These are phyloP conservation scores for Calonectria leucothoes DNA, from an alignment of 2,329 filamentous ascomycete genomes.

Conservation along the genomic window DNA sequence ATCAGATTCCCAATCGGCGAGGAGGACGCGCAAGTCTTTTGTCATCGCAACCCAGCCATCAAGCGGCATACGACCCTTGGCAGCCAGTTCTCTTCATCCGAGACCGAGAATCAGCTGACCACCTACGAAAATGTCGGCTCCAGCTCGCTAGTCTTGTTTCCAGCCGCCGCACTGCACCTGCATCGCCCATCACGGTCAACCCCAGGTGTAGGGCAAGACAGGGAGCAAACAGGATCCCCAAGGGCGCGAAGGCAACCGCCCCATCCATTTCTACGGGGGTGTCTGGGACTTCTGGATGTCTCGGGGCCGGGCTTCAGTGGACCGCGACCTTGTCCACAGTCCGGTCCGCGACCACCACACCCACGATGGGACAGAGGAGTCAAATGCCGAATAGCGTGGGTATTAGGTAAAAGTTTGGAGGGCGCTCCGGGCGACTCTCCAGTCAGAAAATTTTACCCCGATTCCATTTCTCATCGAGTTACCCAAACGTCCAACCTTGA, in stretches of 20 bases:
- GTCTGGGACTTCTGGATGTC: slow-evolving; percentile 7
- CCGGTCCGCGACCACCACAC: slow-evolving; percentile 18
- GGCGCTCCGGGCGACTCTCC: slow-evolving; percentile 41
- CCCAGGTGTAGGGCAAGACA: background rate
- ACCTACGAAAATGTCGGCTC: background rate
- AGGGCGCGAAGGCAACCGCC: slow-evolving; percentile 1
- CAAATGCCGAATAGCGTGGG: slow-evolving; percentile 45
- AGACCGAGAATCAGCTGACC: background rate
- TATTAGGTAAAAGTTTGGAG: slow-evolving; percentile 52
- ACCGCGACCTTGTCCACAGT: slow-evolving; percentile 7
- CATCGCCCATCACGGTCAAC: background rate
- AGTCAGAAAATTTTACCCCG: slow-evolving; percentile 49
- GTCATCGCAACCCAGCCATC: background rate
- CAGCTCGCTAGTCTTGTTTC: background rate
- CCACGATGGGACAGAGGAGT: slow-evolving; percentile 41
- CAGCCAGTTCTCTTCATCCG: background rate
- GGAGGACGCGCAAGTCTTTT: background rate
- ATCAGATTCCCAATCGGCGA: background rate
- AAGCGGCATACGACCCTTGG: background rate
- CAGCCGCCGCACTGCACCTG: background rate
- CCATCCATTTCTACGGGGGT: slow-evolving; percentile 8
- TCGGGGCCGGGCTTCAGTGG: slow-evolving; percentile 2
- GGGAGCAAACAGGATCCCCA: slow-evolving; percentile 1
- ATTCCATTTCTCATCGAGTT: slow-evolving; percentile 49
- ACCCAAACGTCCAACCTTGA: slow-evolving; percentile 34